Conservation (phyloP, 208 protist species). For the Eutreptiella sp. region DNA sequence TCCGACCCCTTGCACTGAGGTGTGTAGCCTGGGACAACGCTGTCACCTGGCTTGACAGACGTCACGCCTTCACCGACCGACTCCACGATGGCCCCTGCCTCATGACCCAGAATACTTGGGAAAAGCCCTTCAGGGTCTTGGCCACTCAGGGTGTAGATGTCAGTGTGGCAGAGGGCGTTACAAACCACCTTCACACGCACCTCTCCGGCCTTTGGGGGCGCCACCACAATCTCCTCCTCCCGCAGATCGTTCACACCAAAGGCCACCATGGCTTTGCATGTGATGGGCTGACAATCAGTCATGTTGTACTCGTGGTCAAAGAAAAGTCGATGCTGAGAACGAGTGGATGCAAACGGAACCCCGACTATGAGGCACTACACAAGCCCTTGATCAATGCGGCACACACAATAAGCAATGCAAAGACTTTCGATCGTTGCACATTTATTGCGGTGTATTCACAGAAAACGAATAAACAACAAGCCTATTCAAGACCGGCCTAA, state of each 20-base stretch:
- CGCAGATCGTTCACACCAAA: constrained; percentile 49
- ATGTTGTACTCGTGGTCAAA: not conserved
- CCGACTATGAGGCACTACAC: too few relatives aligned
- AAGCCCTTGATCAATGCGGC: too few relatives aligned
- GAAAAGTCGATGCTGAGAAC: too few relatives aligned
- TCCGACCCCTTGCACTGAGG: constrained; percentile 60
- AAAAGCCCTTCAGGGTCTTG: constrained; percentile 64
- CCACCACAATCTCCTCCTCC: constrained; percentile 59
- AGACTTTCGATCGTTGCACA: too few relatives aligned
- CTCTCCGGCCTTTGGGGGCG: constrained; percentile 61
- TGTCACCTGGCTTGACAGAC: constrained; percentile 51
- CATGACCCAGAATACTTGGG: constrained; percentile 65
- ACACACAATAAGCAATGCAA: too few relatives aligned
- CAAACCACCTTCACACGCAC: constrained; percentile 60
- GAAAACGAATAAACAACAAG: too few relatives aligned
- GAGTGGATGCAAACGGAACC: too few relatives aligned
- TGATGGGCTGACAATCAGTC: constrained; percentile 29
- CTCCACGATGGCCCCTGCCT: constrained; percentile 69
- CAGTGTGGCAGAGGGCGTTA: constrained; percentile 72
- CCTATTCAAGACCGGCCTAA: too few relatives aligned
- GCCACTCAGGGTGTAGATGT: constrained; percentile 65
- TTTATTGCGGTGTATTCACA: too few relatives aligned
- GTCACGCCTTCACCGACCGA: constrained; percentile 66
- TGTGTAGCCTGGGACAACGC: constrained; percentile 58
- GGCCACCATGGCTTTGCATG: constrained; percentile 62